phyloP scores from a whole-genome alignment of 192 early-diverging fungal species.

The Podila minutissima region DNA sequence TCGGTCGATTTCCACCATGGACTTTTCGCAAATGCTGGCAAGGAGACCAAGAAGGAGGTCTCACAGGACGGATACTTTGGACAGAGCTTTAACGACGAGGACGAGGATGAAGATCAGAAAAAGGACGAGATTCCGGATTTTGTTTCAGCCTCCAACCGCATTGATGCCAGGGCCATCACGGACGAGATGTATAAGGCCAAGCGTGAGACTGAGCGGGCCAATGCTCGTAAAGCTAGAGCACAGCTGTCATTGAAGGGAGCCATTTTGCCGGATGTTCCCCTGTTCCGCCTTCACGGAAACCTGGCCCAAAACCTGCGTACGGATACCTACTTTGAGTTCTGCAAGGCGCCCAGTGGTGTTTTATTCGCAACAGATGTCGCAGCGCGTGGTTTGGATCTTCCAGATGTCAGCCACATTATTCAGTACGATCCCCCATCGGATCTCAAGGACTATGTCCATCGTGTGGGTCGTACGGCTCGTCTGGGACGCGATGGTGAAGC shows the following conservation, averaged over 20 bases:
- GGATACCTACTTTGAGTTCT: constrained; percentile 79
- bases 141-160: constrained; percentile 45
- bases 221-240: constrained; percentile 44
- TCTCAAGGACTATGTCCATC: constrained; percentile 95
- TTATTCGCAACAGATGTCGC: constrained; percentile 97
- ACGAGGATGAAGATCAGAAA: constrained; percentile 54
- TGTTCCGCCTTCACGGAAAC: constrained; percentile 92
- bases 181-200: constrained; percentile 58
- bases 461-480: constrained; percentile 96
- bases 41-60: constrained; percentile 45
- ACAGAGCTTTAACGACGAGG: constrained; percentile 52
- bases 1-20: constrained; percentile 96
- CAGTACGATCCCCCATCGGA: constrained; percentile 98
- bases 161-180: constrained; percentile 27
- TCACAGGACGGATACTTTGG: constrained; percentile 49
- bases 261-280: constrained; percentile 71
- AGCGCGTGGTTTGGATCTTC: constrained; percentile 96
- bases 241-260: constrained; percentile 57
- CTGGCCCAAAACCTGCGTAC: constrained; percentile 84
- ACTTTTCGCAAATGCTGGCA: constrained; percentile 75
- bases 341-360: constrained; percentile 69
- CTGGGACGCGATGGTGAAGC: constrained; percentile 91
- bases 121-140: constrained; percentile 48
- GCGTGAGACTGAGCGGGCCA: constrained; percentile 60
- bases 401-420: constrained; percentile 90